A percentile compares a stretch with the other conserved stretches of the same genome.
Evolutionary conservation across 208 protist genomes (phyloP).

Genomic region (Leishmania lainsoni): DNA sequence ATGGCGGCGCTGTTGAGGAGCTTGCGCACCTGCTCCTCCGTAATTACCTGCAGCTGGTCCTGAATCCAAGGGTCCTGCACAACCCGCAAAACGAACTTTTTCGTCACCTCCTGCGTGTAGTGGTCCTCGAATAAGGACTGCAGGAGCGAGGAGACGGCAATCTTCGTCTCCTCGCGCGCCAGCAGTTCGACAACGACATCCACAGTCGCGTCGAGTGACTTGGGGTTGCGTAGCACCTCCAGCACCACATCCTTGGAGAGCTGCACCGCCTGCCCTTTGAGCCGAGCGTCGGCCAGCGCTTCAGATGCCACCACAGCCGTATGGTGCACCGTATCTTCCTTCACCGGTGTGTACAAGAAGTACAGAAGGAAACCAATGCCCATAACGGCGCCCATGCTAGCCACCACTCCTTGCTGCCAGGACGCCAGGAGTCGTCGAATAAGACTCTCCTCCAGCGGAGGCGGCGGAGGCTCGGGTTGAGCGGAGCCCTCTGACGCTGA

Average conservation of each 20-base stretch:
- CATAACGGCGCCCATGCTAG: constrained; percentile 85
- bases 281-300: constrained; percentile 65
- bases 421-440: constrained; percentile 62
- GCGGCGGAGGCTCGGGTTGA: neutral
- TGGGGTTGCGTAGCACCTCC: constrained; percentile 68
- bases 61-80: constrained; percentile 85
- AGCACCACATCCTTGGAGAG: constrained; percentile 86
- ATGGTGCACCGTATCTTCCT: constrained; percentile 91
- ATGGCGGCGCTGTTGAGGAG: constrained; percentile 64
- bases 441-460: constrained; percentile 14
- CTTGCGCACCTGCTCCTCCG: constrained; percentile 68
- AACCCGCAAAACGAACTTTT: constrained; percentile 89
- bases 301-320: constrained; percentile 87
- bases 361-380: constrained; percentile 80
- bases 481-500: neutral
- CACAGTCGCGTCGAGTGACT: constrained; percentile 68
- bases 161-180: constrained; percentile 72
- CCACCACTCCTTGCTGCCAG: constrained; percentile 89
- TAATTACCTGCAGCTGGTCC: constrained; percentile 80
- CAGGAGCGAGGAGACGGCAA: constrained; percentile 82
- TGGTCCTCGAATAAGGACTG: constrained; percentile 88
- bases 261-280: constrained; percentile 69
- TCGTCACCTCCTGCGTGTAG: constrained; percentile 91
- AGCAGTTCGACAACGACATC: constrained; percentile 70
- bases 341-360: constrained; percentile 83